Percentiles rank a stretch among this genome's conserved stretches.
Evolutionary conservation across 805 yeast species (phyloP).

Genomic region (Blastobotrys attinorum): DNA sequence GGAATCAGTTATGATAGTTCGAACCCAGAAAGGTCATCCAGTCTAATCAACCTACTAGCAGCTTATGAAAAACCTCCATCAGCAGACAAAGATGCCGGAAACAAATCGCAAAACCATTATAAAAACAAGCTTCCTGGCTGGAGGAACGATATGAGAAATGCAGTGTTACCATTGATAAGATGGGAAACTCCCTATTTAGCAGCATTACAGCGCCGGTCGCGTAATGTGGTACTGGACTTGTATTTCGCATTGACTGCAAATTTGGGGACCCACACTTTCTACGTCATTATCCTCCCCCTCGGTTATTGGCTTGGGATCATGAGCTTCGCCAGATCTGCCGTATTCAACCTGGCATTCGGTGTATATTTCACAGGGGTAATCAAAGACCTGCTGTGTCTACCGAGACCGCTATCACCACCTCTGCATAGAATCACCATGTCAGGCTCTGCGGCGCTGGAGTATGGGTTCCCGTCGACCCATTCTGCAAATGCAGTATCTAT

Average conservation of each 20-base stretch:
- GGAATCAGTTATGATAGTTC: slow-evolving; percentile 1
- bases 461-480: slow-evolving; percentile 92
- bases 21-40: slow-evolving; percentile 11
- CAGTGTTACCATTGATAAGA: slow-evolving; percentile 48
- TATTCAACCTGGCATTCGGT: slow-evolving; percentile 58
- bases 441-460: slow-evolving; percentile 84
- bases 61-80: slow-evolving; percentile 20
- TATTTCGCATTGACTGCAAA: slow-evolving; percentile 86
- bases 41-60: slow-evolving; percentile 16
- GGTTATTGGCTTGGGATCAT: slow-evolving; percentile 75
- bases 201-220: slow-evolving; percentile 41
- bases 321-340: slow-evolving; percentile 48
- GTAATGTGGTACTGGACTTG: slow-evolving; percentile 50
- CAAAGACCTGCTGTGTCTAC: slow-evolving; percentile 82
- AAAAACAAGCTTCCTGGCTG: slow-evolving; percentile 45
- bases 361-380: slow-evolving; percentile 55
- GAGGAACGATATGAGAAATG: slow-evolving; percentile 38
- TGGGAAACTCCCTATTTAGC: slow-evolving; percentile 57
- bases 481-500: slow-evolving; percentile 92
- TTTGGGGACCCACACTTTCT: slow-evolving; percentile 89
- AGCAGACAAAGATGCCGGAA: slow-evolving; percentile 59
- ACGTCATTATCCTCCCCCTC: slow-evolving; percentile 79
- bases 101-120: slow-evolving; percentile 60
- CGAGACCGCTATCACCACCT: slow-evolving; percentile 91
- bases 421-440: slow-evolving; percentile 82